Percentiles rank a stretch among this genome's conserved stretches.
These are phyloP conservation scores for Leonotis leonurus DNA, from an alignment of 257 asterid species.

Conservation along the genomic window DNA sequence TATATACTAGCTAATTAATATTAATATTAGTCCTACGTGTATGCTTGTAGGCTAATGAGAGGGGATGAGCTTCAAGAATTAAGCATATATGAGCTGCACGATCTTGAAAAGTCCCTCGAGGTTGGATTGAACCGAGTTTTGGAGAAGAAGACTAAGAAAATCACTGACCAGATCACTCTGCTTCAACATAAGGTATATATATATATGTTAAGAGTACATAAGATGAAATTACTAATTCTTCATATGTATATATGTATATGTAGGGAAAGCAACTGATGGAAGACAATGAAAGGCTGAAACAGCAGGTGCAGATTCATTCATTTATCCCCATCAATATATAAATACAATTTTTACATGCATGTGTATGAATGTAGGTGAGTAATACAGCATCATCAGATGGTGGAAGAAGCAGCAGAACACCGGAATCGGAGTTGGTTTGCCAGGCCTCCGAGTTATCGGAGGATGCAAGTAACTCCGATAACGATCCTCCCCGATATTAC, in stretches of 20 bases:
- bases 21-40: too few species aligned
- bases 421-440: conserved; percentile 49
- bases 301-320: conserved; percentile 33
- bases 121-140: conserved; percentile 61
- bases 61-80: conserved; percentile 87
- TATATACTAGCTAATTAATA: too few species aligned
- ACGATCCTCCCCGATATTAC: conserved; percentile 54
- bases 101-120: conserved; percentile 66
- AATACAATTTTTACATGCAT: too few species aligned
- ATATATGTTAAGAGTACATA: too few species aligned
- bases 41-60: conserved; percentile 60
- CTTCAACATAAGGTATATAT: conserved; percentile 69
- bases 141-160: conserved; percentile 70
- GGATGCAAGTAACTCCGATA: conserved; percentile 38
- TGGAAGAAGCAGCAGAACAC: conserved; percentile 11
- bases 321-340: too few species aligned
- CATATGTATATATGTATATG: conserved; percentile 29
- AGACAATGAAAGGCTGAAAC: conserved; percentile 53
- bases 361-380: too few species aligned
- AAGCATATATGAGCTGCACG: conserved; percentile 69
- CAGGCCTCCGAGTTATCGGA: conserved; percentile 73
- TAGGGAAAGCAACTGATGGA: conserved; percentile 71
- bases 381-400: conserved; percentile 34
- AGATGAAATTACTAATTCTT: too few species aligned
- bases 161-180: conserved; percentile 54